Percentiles rank a stretch among this genome's conserved stretches.
Conservation (phyloP, 2,329 filamentous ascomycete species). For the Trichoderma hamatum region DNA sequence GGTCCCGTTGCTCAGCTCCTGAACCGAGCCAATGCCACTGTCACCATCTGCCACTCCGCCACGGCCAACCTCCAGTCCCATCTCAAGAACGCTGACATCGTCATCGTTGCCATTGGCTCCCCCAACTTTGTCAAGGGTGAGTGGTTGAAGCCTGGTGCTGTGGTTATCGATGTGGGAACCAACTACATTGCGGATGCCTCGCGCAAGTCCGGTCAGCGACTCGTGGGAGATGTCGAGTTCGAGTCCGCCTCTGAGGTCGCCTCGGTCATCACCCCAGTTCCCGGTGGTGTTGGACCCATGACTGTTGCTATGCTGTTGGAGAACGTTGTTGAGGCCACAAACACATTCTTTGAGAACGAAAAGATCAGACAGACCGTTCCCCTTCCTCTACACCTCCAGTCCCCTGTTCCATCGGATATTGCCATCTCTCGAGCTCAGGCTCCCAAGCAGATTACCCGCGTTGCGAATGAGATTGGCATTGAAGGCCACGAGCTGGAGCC, state of each 20-base stretch:
- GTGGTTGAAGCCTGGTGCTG: constrained; percentile 91
- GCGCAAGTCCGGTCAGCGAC: constrained; percentile 88
- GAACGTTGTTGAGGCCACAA: constrained; percentile 89
- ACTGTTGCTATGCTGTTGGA: constrained; percentile 97
- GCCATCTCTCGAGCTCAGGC: constrained; percentile 85
- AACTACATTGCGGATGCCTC: constrained; percentile 90
- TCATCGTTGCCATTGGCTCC: constrained; percentile 89
- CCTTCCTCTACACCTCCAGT: constrained; percentile 76
- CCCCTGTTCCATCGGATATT: constrained; percentile 93
- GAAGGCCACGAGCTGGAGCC: constrained; percentile 87
- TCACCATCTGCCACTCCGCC: constrained; percentile 93
- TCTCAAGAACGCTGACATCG: constrained; percentile 82
- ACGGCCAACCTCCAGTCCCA: constrained; percentile 73
- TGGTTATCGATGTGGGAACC: constrained; percentile 96
- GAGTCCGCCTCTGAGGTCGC: constrained; percentile 82
- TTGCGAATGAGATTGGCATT: constrained; percentile 88
- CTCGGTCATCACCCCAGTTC: constrained; percentile 92
- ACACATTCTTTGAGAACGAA: constrained; percentile 78
- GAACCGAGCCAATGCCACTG: constrained; percentile 93
- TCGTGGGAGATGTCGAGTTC: constrained; percentile 95
- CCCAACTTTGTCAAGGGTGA: constrained; percentile 89
- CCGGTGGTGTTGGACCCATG: constrained; percentile 97
- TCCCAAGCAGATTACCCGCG: constrained; percentile 85
- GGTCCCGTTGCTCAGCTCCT: constrained; percentile 95
- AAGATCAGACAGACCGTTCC: constrained; percentile 79